Percentiles rank a stretch among this genome's conserved stretches.
These are phyloP conservation scores for Colletotrichum falcatum DNA, from an alignment of 2,329 filamentous ascomycete species.

Conservation along the genomic window DNA sequence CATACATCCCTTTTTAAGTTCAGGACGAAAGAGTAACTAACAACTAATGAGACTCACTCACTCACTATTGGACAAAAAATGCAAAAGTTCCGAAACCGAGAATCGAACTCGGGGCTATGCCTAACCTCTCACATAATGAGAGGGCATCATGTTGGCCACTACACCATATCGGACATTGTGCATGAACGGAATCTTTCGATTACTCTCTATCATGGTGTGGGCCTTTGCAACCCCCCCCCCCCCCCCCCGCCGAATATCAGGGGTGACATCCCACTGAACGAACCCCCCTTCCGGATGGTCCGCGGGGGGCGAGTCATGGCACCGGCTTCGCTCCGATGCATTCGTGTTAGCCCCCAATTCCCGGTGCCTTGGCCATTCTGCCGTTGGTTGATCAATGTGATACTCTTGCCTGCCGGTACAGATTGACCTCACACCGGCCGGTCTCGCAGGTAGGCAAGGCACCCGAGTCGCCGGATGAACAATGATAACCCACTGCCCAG, in stretches of 20 bases:
- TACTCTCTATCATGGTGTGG: too few species aligned
- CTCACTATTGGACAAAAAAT: background rate
- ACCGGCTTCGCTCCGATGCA: slow-evolving; percentile 1
- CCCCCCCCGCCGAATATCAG: slow-evolving; percentile 6
- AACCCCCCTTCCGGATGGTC: slow-evolving; percentile 3
- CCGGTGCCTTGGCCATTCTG: background rate
- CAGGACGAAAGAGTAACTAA: background rate
- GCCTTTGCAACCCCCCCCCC: background rate
- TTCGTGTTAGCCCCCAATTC: background rate
- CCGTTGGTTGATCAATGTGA: background rate
- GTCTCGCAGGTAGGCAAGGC: background rate
- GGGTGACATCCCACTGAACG: background rate
- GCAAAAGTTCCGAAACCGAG: slow-evolving; percentile 36
- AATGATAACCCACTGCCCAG: background rate
- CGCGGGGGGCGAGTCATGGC: slow-evolving; percentile 38
- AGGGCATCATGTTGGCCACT: slow-evolving; percentile 41
- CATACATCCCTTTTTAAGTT: background rate
- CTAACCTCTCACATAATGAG: slow-evolving; percentile 18
- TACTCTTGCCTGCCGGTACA: background rate
- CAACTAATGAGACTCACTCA: too few species aligned
- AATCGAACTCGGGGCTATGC: slow-evolving; percentile 40
- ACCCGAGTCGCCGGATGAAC: background rate
- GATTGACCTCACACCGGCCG: background rate
- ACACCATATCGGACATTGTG: slow-evolving; percentile 32
- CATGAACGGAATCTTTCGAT: rapidly evolving